A percentile compares a stretch with the other conserved stretches of the same genome.
Conservation (phyloP, 805 yeast species). For the Sungouiozyma intestinalis region DNA sequence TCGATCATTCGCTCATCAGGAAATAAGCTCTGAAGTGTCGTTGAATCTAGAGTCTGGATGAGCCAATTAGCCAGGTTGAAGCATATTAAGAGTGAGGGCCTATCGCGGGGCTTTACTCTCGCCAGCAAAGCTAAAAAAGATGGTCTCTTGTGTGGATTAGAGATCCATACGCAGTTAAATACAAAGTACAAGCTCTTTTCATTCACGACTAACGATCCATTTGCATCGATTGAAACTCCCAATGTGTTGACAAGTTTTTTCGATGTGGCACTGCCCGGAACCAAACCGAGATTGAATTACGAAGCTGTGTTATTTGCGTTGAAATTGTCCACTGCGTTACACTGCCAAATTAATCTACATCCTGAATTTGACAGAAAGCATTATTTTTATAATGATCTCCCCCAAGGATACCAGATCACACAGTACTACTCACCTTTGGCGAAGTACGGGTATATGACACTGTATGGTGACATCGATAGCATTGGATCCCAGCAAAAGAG, state of each 20-base stretch:
- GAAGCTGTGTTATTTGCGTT: slow-evolving; percentile 65
- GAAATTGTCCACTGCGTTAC: slow-evolving; percentile 60
- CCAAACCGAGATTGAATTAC: slow-evolving; percentile 73
- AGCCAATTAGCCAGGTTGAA: no score
- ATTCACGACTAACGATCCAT: slow-evolving; percentile 36
- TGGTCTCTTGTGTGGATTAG: slow-evolving; percentile 73
- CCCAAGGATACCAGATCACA: slow-evolving; percentile 90
- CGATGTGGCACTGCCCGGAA: slow-evolving; percentile 85
- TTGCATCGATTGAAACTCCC: slow-evolving; percentile 40
- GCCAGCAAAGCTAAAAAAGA: slow-evolving; percentile 14
- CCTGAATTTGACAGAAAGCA: slow-evolving; percentile 89
- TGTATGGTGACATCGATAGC: slow-evolving; percentile 45
- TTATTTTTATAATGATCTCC: slow-evolving; percentile 94
- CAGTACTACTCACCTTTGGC: slow-evolving; percentile 81
- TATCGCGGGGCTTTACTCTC: neutral
- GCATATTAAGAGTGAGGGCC: neutral
- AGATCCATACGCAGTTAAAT: slow-evolving; percentile 82
- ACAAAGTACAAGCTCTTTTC: slow-evolving; percentile 74
- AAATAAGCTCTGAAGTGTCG: no score
- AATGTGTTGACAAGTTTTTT: slow-evolving; percentile 65
- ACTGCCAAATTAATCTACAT: slow-evolving; percentile 41
- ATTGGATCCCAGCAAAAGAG: slow-evolving; percentile 33
- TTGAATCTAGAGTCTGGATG: no score
- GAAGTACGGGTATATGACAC: slow-evolving; percentile 44
- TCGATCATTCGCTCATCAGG: no score